These are phyloP conservation scores for Candida railenensis DNA, from an alignment of 805 yeast species.

Conservation along the genomic window DNA sequence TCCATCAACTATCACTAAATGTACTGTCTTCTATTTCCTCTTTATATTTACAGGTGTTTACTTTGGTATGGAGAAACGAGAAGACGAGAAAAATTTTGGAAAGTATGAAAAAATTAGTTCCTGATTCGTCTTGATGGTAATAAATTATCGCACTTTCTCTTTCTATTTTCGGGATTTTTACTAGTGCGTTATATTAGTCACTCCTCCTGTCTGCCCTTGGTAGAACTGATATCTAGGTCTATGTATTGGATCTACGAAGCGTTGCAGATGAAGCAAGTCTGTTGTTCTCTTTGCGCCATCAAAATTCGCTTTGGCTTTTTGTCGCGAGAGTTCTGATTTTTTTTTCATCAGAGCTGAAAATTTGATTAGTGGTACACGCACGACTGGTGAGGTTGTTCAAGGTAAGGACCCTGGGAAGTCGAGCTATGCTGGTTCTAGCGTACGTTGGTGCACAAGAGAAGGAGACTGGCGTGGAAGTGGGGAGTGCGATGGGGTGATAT, in stretches of 20 bases:
- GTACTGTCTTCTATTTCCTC: background rate
- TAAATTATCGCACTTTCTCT: too few species aligned
- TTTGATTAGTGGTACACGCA: background rate
- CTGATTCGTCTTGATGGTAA: too few species aligned
- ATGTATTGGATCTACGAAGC: background rate
- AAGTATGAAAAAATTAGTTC: too few species aligned
- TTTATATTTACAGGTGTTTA: background rate
- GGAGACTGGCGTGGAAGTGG: too few species aligned
- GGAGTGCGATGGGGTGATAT: too few species aligned
- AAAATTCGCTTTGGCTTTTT: background rate
- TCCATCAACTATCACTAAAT: conserved; percentile 21
- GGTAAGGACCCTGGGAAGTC: too few species aligned
- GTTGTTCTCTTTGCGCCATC: background rate
- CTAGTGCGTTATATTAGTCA: background rate
- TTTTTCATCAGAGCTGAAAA: background rate
- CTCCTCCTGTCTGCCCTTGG: background rate
- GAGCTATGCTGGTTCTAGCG: too few species aligned
- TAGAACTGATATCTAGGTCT: background rate
- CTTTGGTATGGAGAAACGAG: background rate
- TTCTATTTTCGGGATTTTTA: too few species aligned
- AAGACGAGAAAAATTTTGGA: background rate
- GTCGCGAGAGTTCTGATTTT: too few species aligned
- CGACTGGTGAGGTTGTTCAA: too few species aligned
- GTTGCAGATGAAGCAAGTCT: background rate
- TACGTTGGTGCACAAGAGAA: too few species aligned